Conservation (phyloP, 257 asterid genomes). For the Solanum dulcamara region DNA sequence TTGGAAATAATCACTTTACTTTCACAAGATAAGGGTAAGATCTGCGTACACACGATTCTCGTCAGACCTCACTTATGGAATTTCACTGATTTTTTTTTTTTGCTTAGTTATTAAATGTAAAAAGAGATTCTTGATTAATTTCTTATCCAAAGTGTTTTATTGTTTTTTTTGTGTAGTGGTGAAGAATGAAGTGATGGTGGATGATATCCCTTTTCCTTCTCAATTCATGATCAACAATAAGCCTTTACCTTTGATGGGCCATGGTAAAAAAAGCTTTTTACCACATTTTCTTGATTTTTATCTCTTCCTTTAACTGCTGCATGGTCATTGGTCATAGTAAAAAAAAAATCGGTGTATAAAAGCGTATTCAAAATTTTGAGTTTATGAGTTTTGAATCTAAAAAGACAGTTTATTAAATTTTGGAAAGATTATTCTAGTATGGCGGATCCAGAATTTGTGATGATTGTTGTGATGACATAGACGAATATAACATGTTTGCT, state of each 20-base stretch:
- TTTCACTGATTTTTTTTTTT: too few species aligned
- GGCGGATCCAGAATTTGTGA: accelerated
- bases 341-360: neutral
- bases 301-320: neutral
- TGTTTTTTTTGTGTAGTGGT: conserved; percentile 30
- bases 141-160: neutral
- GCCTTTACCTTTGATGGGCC: conserved; percentile 38
- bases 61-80: too few species aligned
- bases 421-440: neutral
- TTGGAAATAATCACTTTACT: too few species aligned
- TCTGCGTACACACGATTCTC: too few species aligned
- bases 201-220: conserved; percentile 45
- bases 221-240: conserved; percentile 18
- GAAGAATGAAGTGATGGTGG: conserved; percentile 38
- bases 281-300: neutral
- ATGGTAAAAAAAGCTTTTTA: conserved; percentile 16
- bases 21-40: too few species aligned
- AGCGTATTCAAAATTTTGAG: neutral
- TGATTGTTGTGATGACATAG: too few species aligned
- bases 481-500: too few species aligned
- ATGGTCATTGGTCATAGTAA: conserved; percentile 20
- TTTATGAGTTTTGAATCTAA: neutral
- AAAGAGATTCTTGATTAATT: neutral
- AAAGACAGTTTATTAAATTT: neutral
- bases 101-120: neutral